A percentile compares a stretch with the other conserved stretches of the same genome.
phyloP scores from a whole-genome alignment of 192 early-diverging fungal genomes.

The Allomyces macrogynus region DNA sequence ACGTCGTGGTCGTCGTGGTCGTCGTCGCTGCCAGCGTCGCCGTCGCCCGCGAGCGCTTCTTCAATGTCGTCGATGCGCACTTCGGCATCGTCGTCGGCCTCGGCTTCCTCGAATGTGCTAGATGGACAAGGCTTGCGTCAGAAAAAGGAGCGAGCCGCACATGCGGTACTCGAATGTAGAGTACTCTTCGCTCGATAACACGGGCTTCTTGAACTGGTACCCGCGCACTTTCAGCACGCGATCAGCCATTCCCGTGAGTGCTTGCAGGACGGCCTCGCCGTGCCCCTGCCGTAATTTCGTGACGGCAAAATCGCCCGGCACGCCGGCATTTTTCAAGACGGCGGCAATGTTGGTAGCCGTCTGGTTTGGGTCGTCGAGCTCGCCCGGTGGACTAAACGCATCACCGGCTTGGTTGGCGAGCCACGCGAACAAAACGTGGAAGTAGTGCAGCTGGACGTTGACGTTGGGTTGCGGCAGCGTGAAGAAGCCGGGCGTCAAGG shows the following conservation, averaged over 20 bases:
- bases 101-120: conserved; percentile 25
- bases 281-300: conserved; percentile 32
- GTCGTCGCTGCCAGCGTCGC: conserved; percentile 1
- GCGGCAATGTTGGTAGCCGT: conserved; percentile 29
- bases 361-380: conserved; percentile 42
- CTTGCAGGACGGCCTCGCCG: conserved; percentile 25
- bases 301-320: conserved; percentile 29
- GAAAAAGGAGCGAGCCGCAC: too few relatives aligned
- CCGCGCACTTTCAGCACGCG: conserved; percentile 14
- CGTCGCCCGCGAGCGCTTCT: neutral
- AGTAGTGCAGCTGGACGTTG: conserved; percentile 35
- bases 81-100: conserved; percentile 38
- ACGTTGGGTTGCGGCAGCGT: conserved; percentile 12
- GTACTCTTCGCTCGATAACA: conserved; percentile 12
- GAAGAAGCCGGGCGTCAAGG: neutral
- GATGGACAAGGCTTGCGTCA: neutral
- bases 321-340: conserved; percentile 25
- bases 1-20: neutral
- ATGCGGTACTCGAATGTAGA: too few relatives aligned
- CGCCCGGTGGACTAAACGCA: conserved; percentile 24
- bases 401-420: conserved; percentile 15
- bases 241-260: conserved; percentile 21
- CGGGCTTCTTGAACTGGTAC: conserved; percentile 23
- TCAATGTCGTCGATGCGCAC: conserved; percentile 26
- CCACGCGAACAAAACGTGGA: conserved; percentile 26